Conservation (phyloP, 108 stramenopile genomes). For the Mayamaea pseudoterrestris region DNA sequence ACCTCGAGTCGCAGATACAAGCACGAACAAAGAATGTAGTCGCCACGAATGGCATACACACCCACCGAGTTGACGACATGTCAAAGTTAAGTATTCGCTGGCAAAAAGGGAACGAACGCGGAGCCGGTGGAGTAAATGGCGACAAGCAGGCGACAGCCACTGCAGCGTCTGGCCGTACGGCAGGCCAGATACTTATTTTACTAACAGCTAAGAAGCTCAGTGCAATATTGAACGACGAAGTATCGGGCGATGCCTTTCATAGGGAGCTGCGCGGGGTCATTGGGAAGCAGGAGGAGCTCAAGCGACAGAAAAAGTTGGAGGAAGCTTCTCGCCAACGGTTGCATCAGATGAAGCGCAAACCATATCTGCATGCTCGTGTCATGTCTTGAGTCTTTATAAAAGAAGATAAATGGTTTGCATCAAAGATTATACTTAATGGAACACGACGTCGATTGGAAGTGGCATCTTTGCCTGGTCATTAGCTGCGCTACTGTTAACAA, state of each 20-base stretch:
- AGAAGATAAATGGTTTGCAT: slow-evolving; percentile 10
- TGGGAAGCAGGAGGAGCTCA: slow-evolving; percentile 49
- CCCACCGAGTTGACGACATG: slow-evolving; percentile 75
- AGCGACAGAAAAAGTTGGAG: slow-evolving; percentile 38
- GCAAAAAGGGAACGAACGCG: slow-evolving; percentile 80
- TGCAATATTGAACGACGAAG: slow-evolving; percentile 36
- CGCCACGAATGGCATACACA: slow-evolving; percentile 24
- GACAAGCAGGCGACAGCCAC: background rate
- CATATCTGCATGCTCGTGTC: slow-evolving; percentile 66
- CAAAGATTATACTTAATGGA: too few species aligned
- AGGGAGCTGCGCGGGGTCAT: slow-evolving; percentile 57
- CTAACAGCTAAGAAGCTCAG: slow-evolving; percentile 73
- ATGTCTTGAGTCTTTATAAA: too few species aligned
- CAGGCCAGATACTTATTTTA: slow-evolving; percentile 72
- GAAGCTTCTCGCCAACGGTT: slow-evolving; percentile 62
- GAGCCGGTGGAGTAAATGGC: slow-evolving; percentile 77
- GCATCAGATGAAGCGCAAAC: slow-evolving; percentile 82
- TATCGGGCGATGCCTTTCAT: slow-evolving; percentile 67
- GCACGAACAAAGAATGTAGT: slow-evolving; percentile 7
- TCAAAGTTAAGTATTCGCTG: slow-evolving; percentile 71
- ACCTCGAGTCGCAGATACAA: slow-evolving; percentile 56
- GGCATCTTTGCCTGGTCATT: too few species aligned
- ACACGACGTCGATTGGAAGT: too few species aligned
- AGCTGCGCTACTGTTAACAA: too few species aligned
- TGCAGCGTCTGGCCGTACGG: slow-evolving; percentile 20